Base-by-base conservation (phyloP, 176 grass and related monocot genomes). In the Aechmea fasciata region DNA sequence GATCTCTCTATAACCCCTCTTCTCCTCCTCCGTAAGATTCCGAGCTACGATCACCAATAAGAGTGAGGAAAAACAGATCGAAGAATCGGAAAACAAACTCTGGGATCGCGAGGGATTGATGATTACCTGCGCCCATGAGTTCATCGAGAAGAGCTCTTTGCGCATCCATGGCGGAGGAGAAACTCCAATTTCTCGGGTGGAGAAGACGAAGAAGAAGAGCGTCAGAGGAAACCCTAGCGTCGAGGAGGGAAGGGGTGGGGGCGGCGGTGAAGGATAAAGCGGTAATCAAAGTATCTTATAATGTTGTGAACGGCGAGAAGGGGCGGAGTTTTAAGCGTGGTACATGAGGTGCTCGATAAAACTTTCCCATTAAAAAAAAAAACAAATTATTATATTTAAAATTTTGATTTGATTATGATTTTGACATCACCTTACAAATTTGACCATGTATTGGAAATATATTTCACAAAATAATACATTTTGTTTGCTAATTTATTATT, bases 91-190 rank as follows among this genome's bases (percentile, higher is more conserved):
- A 12, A 24, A 55, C 3, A 49, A 10, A 65, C 3, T 55, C 13
- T 0, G 55, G 72, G 68, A 19, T 48, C 54, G 75, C 18, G 10
- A 23, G 71, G 9, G 3, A 41, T 41, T 7, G 33, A 41, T 7
- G 33, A 47, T 17, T 71, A 96, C 93, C 88, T 85, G 88, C 50
- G 50, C 91, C 91, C 91, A 96, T 96, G 76, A 96, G 91, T 82
- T 90, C 91, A 64, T 96, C 91, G 11, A 96, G 91, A 14, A 96
- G 82, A 77, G 87, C 91, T 88, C 91, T 77, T 75, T 96, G 91
- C 72, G 87, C 91, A 64, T 96, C 91, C 91, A 96, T 96, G 81
- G 69, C 76, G 64, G 24, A 2, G 70, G 69, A 26, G 18, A 80
- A 85, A 83, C 73, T 72, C 79, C 83, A 85, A 80, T 48, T 67